Conservation (phyloP, 73 alveolate genomes). For the Paramecium sonneborni region DNA sequence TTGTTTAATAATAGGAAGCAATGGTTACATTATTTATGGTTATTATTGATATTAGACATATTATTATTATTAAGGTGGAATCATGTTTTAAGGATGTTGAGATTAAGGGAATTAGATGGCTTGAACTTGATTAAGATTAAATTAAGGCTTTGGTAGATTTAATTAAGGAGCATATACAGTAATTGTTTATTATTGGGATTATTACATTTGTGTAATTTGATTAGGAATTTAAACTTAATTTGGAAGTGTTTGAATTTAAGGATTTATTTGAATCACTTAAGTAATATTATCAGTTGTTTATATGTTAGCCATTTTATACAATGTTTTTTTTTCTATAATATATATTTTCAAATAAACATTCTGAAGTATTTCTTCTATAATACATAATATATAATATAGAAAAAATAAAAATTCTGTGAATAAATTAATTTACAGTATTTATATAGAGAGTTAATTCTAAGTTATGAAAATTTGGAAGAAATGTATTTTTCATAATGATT, state of each 20-base stretch:
- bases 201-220: neutral
- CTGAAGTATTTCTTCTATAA: neutral
- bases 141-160: neutral
- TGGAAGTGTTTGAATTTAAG: neutral
- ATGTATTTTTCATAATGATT: neutral
- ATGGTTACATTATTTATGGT: neutral
- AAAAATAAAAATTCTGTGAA: neutral
- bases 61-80: neutral
- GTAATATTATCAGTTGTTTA: neutral
- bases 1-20: neutral
- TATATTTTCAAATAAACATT: neutral
- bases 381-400: slow-evolving; percentile 21
- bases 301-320: neutral
- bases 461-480: neutral
- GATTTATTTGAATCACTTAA: neutral
- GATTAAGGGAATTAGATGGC: neutral
- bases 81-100: neutral
- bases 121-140: neutral
- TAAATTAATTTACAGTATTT: neutral
- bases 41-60: neutral
- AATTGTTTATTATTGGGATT: neutral
- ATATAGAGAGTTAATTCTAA: neutral
- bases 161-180: slow-evolving; percentile 11
- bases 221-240: neutral
- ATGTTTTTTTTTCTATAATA: neutral